Evolutionary conservation across 148 eudicot species (phyloP).

Genomic region (Hydrangea macrophylla): DNA sequence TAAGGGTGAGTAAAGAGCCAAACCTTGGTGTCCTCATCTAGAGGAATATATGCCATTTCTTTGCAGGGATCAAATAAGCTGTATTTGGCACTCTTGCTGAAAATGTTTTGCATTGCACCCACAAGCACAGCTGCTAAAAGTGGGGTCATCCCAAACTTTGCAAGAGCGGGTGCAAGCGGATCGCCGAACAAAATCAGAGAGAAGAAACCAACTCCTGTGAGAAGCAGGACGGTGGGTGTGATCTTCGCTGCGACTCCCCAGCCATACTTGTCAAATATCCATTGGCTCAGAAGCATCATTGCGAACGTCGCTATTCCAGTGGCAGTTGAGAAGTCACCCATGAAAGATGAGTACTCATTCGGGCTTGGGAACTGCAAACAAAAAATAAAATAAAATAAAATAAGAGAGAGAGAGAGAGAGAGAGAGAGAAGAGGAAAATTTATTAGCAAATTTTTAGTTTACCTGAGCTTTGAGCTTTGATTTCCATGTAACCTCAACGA

Average conservation of each 20-base stretch:
- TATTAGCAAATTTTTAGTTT: neutral
- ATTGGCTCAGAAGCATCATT: constrained; percentile 96
- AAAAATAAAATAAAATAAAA: neutral
- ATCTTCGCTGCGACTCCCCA: constrained; percentile 98
- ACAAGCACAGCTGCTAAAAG: constrained; percentile 96
- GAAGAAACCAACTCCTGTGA: constrained; percentile 93
- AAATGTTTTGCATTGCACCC: constrained; percentile 96
- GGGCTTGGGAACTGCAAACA: constrained; percentile 88
- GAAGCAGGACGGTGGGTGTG: constrained; percentile 89
- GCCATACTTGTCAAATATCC: constrained; percentile 90
- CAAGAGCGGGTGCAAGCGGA: constrained; percentile 65
- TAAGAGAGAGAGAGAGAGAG: neutral
- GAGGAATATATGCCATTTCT: constrained; percentile 98
- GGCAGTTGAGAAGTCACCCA: constrained; percentile 99
- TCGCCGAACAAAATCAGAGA: constrained; percentile 81
- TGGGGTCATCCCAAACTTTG: constrained; percentile 82
- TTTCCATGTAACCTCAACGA: constrained; percentile 99
- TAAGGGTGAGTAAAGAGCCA: constrained; percentile 3
- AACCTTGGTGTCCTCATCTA: constrained; percentile 99
- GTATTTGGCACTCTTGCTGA: constrained; percentile 99
- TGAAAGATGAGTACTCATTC: constrained; percentile 93
- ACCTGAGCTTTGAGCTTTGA: constrained; percentile 99
- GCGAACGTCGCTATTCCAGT: constrained; percentile 88
- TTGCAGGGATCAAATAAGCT: constrained; percentile 99
- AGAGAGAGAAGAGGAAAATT: neutral